Conservation (phyloP, 2,329 filamentous ascomycete genomes). For the Apiospora rasikravindrae region DNA sequence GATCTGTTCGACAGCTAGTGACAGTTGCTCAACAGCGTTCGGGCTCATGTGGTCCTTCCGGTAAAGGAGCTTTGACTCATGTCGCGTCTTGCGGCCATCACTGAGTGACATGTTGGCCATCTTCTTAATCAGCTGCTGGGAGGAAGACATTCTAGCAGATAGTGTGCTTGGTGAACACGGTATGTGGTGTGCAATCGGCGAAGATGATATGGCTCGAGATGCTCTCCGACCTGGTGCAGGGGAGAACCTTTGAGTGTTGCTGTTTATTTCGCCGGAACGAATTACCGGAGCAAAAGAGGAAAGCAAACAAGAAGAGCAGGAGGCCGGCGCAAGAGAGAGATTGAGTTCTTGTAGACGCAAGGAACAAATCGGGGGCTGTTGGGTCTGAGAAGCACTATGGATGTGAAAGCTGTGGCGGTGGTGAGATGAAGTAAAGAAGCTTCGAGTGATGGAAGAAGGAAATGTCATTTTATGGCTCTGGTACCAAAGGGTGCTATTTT, state of each 20-base stretch:
- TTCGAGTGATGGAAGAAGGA: background rate
- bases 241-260: background rate
- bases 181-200: background rate
- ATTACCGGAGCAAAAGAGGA: too few relatives aligned
- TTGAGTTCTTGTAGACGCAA: too few relatives aligned
- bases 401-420: background rate
- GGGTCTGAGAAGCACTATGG: background rate
- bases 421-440: background rate
- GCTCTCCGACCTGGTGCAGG: background rate
- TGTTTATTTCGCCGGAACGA: too few relatives aligned
- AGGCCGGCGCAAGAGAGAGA: too few relatives aligned
- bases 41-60: background rate
- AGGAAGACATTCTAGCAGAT: background rate
- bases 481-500: background rate
- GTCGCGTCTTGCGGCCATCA: background rate
- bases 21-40: background rate
- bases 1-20: background rate
- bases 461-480: background rate
- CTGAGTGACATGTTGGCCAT: background rate
- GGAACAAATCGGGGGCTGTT: background rate
- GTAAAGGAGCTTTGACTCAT: background rate
- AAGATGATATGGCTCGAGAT: background rate
- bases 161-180: background rate
- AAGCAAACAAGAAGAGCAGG: too few relatives aligned
- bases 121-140: background rate